Percentiles rank a stretch among this genome's conserved stretches.
Evolutionary conservation across 1,284 basidiomycete species (phyloP).

Genomic region (Cutaneotrichosporon dermatis): DNA sequence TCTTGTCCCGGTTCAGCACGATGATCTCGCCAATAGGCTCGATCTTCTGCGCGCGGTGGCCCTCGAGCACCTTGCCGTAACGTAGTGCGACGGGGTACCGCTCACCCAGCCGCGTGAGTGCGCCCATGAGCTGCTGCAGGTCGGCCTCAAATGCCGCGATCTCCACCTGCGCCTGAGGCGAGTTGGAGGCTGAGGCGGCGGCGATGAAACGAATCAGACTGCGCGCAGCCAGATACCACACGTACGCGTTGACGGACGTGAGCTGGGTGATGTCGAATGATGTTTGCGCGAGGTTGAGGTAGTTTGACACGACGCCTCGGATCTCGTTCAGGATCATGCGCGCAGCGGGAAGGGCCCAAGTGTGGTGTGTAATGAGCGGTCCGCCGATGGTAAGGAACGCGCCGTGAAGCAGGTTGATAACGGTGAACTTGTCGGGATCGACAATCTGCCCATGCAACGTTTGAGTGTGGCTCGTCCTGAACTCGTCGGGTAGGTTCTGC

Average conservation of each 20-base stretch:
- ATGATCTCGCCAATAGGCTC: conserved; percentile 6
- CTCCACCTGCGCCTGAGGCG: conserved; percentile 17
- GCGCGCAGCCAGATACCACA: conserved; percentile 28
- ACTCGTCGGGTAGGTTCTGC: conserved; percentile 30
- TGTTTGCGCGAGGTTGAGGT: conserved; percentile 41
- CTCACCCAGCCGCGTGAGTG: conserved; percentile 27
- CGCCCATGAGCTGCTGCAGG: conserved; percentile 31
- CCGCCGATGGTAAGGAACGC: conserved; percentile 33
- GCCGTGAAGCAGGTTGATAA: conserved; percentile 33
- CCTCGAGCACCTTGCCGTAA: conserved; percentile 4
- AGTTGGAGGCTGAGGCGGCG: conserved; percentile 30
- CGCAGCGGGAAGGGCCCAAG: conserved; percentile 35
- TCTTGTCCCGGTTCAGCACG: conserved; percentile 1
- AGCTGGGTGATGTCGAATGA: conserved; percentile 41
- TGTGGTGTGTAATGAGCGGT: conserved; percentile 36
- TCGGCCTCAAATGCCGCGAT: conserved; percentile 37
- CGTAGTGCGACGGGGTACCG: conserved; percentile 30
- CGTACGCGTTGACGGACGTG: conserved; percentile 22
- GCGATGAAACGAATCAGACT: conserved; percentile 36
- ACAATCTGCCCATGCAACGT: conserved; percentile 15
- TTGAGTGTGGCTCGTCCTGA: conserved; percentile 28
- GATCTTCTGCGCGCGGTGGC: neutral
- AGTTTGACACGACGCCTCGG: conserved; percentile 37
- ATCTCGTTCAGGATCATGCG: conserved; percentile 38
- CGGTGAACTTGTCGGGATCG: conserved; percentile 33